Evolutionary conservation across 495 filamentous ascomycete species (phyloP).

Genomic region (Parathielavia hyrcaniae): DNA sequence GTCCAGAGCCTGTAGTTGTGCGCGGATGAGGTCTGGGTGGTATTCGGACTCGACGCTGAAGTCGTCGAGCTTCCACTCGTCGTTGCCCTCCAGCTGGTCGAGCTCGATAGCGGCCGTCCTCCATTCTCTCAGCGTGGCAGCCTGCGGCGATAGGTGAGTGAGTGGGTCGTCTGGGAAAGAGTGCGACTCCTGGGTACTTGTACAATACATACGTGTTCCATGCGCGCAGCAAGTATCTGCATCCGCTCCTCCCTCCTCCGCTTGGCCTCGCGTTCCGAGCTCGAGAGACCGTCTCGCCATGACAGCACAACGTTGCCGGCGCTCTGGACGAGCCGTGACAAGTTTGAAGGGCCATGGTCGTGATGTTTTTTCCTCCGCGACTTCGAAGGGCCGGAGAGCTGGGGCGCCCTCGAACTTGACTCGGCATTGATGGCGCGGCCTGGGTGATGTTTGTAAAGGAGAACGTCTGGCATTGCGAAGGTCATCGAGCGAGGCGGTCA

Average conservation of each 20-base stretch:
- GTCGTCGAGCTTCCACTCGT: constrained; percentile 67
- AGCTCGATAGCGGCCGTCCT: constrained; percentile 64
- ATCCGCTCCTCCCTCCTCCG: constrained; percentile 51
- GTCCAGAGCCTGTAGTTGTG: constrained; percentile 65
- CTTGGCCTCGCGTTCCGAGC: constrained; percentile 48
- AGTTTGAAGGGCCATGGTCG: constrained; percentile 12
- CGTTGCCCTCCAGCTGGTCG: constrained; percentile 73
- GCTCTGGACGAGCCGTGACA: constrained; percentile 22
- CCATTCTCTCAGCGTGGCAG: constrained; percentile 60
- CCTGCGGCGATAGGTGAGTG: constrained; percentile 36
- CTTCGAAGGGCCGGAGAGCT: constrained; percentile 6
- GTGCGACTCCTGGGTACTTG: not conserved
- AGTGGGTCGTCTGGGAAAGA: not conserved
- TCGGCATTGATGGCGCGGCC: constrained; percentile 13
- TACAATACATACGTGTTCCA: constrained; percentile 48
- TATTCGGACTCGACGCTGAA: constrained; percentile 64
- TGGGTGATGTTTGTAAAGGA: constrained; percentile 19
- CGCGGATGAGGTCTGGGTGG: constrained; percentile 58
- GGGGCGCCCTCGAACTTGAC: not conserved
- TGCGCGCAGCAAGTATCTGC: constrained; percentile 55
- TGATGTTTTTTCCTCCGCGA: constrained; percentile 9
- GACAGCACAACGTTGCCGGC: constrained; percentile 45
- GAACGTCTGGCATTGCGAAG: constrained; percentile 26
- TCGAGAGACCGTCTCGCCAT: constrained; percentile 52
- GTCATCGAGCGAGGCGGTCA: not conserved